These are phyloP conservation scores for Psilocybe sp. DNA, from an alignment of 768 basidiomycete species.

Conservation along the genomic window DNA sequence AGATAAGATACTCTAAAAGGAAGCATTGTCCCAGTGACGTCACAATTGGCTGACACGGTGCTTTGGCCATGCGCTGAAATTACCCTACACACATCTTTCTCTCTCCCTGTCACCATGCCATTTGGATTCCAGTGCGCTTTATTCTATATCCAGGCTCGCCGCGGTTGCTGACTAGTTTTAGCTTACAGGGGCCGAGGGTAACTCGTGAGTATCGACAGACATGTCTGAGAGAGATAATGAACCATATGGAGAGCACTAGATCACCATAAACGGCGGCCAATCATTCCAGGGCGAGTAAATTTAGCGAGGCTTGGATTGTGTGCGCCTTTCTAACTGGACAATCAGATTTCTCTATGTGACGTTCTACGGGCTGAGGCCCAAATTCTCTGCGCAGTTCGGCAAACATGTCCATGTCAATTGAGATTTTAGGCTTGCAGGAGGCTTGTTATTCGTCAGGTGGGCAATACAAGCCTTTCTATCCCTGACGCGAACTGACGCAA, in stretches of 20 bases:
- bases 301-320: not conserved
- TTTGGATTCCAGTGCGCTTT: slow-evolving; percentile 13
- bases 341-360: slow-evolving; percentile 33
- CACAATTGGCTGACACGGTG: no score
- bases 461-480: not conserved
- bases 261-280: slow-evolving; percentile 25
- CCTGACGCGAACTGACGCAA: not conserved
- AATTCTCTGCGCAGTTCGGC: slow-evolving; percentile 28
- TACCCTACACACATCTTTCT: not conserved
- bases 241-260: slow-evolving; percentile 13
- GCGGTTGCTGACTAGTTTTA: slow-evolving; percentile 1
- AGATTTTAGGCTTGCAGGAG: no score
- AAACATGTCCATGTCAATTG: slow-evolving; percentile 29
- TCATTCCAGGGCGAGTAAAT: slow-evolving; percentile 28
- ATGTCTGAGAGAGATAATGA: not conserved
- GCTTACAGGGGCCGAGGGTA: slow-evolving; percentile 24
- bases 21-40: no score
- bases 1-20: no score
- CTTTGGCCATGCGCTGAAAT: not conserved
- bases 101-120: slow-evolving; percentile 11
- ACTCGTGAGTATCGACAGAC: slow-evolving; percentile 14
- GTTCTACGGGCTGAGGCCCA: slow-evolving; percentile 26
- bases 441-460: no score
- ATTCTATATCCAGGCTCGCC: not conserved
- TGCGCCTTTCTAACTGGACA: not conserved